These are phyloP conservation scores for Vanderwaltozyma polyspora DNA, from an alignment of 805 yeast species.

Conservation along the genomic window DNA sequence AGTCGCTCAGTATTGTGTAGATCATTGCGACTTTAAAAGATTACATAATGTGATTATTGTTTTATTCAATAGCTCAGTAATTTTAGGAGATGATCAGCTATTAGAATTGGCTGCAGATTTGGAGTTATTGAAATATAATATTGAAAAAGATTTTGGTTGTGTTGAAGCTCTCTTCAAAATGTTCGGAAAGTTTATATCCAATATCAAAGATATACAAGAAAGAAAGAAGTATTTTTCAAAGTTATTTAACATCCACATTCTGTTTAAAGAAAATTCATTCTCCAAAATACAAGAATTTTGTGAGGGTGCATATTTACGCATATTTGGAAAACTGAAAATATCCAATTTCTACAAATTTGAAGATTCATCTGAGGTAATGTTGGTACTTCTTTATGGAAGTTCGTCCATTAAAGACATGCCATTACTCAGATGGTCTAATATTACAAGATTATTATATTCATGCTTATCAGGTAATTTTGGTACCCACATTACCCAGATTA, in stretches of 20 bases:
- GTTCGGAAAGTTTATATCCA: conserved; percentile 15
- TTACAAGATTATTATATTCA: conserved; percentile 13
- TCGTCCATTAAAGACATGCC: conserved; percentile 3
- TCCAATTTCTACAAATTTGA: conserved; percentile 5
- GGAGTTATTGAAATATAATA: conserved; percentile 7
- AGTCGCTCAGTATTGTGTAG: conserved; percentile 12
- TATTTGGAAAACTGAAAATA: conserved; percentile 8
- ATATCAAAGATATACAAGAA: conserved; percentile 4
- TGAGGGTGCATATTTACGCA: conserved; percentile 6
- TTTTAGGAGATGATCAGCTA: conserved; percentile 7
- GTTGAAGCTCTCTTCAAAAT: conserved; percentile 5
- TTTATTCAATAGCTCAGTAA: conserved; percentile 18
- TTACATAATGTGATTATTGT: conserved; percentile 19
- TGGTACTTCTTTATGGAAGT: conserved; percentile 11
- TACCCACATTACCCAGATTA: too few relatives aligned
- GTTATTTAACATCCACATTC: conserved; percentile 14
- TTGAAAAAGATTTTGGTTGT: not conserved
- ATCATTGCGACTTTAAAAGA: conserved; percentile 9
- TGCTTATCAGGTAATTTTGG: conserved; percentile 5
- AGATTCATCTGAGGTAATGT: conserved; percentile 20
- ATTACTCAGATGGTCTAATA: conserved; percentile 13
- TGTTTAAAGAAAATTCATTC: conserved; percentile 5
- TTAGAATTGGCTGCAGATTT: conserved; percentile 8
- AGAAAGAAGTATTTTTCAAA: conserved; percentile 10
- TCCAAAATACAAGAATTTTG: conserved; percentile 8